Base-by-base conservation (phyloP, 805 yeast genomes). In the Peterozyma toletana region DNA sequence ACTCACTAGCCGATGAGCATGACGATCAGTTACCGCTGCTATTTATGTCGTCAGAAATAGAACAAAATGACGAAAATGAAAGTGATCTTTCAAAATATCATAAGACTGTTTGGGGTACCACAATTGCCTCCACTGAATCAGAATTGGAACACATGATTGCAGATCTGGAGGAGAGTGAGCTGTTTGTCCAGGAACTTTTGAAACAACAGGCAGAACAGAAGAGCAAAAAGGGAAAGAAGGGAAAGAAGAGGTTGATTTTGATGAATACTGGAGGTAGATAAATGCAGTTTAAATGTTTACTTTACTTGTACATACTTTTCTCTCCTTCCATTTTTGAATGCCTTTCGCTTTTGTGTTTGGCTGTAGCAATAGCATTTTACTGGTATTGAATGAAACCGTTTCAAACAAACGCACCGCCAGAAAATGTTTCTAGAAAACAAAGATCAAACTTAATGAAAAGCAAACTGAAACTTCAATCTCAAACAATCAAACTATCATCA, bases 51-150 rank as follows among this genome's bases (percentile, higher is more conserved):
- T 58, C 70, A 35, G 54, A 52, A 39, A 54, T 50, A 30, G 48
- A 39, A 41, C 27, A 42, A 38, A 42, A 44, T 35, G 52, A 31
- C 7, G 39, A 39, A 7, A 33, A 35, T 33, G 41, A 50, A 14
- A 39, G 40, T 3, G 40, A 41, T 9, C 38, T 30, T 33, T 41
- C n/a, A 11, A 43, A 21, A 11, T 47, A 37, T 27, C 45, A 51
- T 16, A 49, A 45, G 14, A 81, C 93, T 0, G 78, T 86, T 2
- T 86, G 95, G 95, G 95, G 95, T 0, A 85, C 93, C 1, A 67
- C 63, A 42, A 75, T 78, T 2, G 73, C 72, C 4, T 67, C 62
- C 42, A 51, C 64, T 1, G 71, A 62, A 15, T 46, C 64, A 49
- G 62, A 60, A 29, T 67, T 66, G 29, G 58, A 59, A 14, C 63